Conservation (phyloP, 2,329 filamentous ascomycete genomes). For the Trichoderma arundinaceum region DNA sequence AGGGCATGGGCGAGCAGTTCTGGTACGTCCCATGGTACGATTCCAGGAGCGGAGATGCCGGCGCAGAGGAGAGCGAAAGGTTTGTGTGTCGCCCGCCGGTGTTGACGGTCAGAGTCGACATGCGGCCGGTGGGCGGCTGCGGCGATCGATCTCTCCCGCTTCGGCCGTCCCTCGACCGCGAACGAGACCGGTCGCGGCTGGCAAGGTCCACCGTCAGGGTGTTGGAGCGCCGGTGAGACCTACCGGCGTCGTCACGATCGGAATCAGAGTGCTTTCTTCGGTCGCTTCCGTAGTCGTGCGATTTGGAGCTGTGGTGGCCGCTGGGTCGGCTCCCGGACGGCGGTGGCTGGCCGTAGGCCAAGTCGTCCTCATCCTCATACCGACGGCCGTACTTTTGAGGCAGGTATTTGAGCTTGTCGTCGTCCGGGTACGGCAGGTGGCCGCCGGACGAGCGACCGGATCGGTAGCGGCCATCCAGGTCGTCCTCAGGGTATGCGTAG, state of each 20-base stretch:
- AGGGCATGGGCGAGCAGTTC: slow-evolving; percentile 92
- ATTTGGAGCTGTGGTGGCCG: slow-evolving; percentile 25
- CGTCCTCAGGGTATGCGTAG: slow-evolving; percentile 51
- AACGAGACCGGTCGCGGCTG: slow-evolving; percentile 44
- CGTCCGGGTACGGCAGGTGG: slow-evolving; percentile 44
- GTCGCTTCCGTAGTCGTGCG: slow-evolving; percentile 16
- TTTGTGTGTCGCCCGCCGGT: slow-evolving; percentile 50
- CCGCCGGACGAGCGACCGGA: slow-evolving; percentile 38
- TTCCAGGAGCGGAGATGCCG: slow-evolving; percentile 84
- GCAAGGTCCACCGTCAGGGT: slow-evolving; percentile 52
- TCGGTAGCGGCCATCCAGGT: slow-evolving; percentile 47
- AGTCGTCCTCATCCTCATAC: slow-evolving; percentile 50
- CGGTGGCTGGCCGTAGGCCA: slow-evolving; percentile 56
- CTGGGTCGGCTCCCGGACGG: slow-evolving; percentile 36
- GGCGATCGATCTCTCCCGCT: slow-evolving; percentile 53
- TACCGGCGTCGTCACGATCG: slow-evolving; percentile 24
- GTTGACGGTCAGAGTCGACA: slow-evolving; percentile 60
- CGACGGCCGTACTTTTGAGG: slow-evolving; percentile 35
- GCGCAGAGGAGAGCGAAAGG: slow-evolving; percentile 61
- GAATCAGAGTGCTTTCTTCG: slow-evolving; percentile 25
- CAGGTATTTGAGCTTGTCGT: slow-evolving; percentile 35
- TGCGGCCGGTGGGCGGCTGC: slow-evolving; percentile 54
- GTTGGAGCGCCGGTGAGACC: slow-evolving; percentile 39
- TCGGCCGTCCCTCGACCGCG: slow-evolving; percentile 44
- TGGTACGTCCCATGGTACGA: slow-evolving; percentile 95